phyloP scores from a whole-genome alignment of 805 yeast species.

The Ogataea methylovora region DNA sequence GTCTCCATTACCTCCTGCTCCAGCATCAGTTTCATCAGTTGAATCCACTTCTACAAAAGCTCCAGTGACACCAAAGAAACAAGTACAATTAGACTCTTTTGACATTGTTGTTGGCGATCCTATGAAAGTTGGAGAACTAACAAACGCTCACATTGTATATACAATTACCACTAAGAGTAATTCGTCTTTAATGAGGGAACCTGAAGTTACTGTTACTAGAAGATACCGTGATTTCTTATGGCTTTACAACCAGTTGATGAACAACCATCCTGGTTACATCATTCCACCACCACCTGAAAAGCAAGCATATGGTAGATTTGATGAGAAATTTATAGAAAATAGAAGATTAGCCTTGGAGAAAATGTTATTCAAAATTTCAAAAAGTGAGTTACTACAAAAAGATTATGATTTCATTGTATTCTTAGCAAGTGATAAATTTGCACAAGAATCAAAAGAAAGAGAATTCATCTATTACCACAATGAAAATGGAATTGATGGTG shows the following conservation, averaged over 20 bases:
- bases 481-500: slow-evolving; percentile 22
- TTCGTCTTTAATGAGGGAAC: slow-evolving; percentile 26
- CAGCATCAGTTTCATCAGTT: slow-evolving; percentile 1
- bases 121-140: slow-evolving; percentile 80
- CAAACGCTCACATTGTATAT: slow-evolving; percentile 85
- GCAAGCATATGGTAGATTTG: slow-evolving; percentile 87
- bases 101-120: slow-evolving; percentile 85
- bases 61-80: background rate
- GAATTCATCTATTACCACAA: slow-evolving; percentile 36
- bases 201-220: slow-evolving; percentile 59
- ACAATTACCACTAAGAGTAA: slow-evolving; percentile 59
- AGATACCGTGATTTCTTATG: slow-evolving; percentile 91
- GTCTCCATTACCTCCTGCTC: slow-evolving; percentile 1
- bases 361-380: slow-evolving; percentile 73
- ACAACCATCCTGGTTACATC: slow-evolving; percentile 81
- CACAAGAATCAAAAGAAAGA: slow-evolving; percentile 60
- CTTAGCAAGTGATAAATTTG: slow-evolving; percentile 65
- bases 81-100: slow-evolving; percentile 27
- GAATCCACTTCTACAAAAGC: slow-evolving; percentile 1
- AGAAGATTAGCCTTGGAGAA: slow-evolving; percentile 78
- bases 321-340: slow-evolving; percentile 81
- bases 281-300: slow-evolving; percentile 97
- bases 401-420: slow-evolving; percentile 79
- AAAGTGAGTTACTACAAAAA: slow-evolving; percentile 44
- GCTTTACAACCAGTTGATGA: slow-evolving; percentile 83